Conservation (phyloP, 1,139 yeast species). For the Yarrowia galli region DNA sequence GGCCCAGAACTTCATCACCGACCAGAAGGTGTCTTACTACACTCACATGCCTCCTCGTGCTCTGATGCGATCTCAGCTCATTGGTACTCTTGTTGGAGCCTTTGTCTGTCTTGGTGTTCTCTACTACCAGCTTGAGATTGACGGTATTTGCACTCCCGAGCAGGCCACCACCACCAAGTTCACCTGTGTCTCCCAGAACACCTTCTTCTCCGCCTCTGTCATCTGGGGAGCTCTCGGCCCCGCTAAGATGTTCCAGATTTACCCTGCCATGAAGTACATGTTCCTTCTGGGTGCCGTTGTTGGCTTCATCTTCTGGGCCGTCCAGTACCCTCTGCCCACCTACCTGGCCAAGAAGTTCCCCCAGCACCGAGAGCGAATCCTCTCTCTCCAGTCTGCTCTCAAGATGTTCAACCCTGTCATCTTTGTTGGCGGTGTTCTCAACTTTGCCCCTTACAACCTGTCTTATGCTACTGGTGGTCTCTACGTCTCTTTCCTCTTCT, state of each 20-base stretch:
- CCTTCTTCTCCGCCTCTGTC: constrained; percentile 60
- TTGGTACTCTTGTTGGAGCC: constrained; percentile 52
- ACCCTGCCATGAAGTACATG: constrained; percentile 55
- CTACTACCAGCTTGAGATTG: constrained; percentile 56
- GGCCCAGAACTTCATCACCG: constrained; percentile 62
- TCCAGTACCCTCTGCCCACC: constrained; percentile 53
- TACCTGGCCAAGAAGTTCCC: constrained; percentile 35
- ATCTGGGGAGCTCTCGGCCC: constrained; percentile 75
- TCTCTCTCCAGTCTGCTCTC: constrained; percentile 5
- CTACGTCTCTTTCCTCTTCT: constrained; percentile 59
- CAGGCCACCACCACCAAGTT: constrained; percentile 43
- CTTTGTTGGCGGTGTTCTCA: constrained; percentile 56
- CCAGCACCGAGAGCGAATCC: constrained; percentile 14
- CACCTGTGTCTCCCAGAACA: constrained; percentile 52
- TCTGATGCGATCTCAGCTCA: constrained; percentile 62
- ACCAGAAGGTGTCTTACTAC: constrained; percentile 67
- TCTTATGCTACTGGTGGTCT: constrained; percentile 61
- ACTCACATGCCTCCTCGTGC: constrained; percentile 66
- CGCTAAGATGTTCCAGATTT: constrained; percentile 58
- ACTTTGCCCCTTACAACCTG: constrained; percentile 60
- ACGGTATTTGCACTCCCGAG: constrained; percentile 47
- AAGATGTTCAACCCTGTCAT: constrained; percentile 58
- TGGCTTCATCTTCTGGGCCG: constrained; percentile 56
- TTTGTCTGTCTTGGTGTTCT: constrained; percentile 59
- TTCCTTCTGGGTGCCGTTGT: constrained; percentile 49